Evolutionary conservation across 106 monocot genomes (phyloP), one percentile per base, ranked within the genome.

Genomic region (Dioscorea alata): DNA sequence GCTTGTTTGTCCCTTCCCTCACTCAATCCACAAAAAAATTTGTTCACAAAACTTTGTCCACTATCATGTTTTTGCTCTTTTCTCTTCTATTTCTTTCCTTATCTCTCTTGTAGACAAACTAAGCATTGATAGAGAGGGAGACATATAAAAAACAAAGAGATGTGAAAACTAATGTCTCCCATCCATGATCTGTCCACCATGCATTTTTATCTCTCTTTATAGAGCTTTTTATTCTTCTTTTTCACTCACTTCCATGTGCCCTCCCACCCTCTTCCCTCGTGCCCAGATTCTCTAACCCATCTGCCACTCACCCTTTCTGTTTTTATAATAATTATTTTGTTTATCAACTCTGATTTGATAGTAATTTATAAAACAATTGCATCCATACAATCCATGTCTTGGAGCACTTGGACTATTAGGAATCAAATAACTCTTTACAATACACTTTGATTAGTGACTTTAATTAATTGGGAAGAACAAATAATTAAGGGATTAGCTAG

Each of bases 211-310:
- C 54, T 54, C 54, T 54, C 59, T 59, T 21, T 23, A 1, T 9
- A 7, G 59, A 20, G 19, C 23, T 22, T 23, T 8, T 12, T 59
- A 19, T 22, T 59, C 23, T 12, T 24, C 23, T 34, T 25, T 48
- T 24, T 23, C 50, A 8, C 19, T 21, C 51, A 62, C 23, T 22
- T 49, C 63, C 71, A 71, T 77, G 71, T 77, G 76, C 59, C 32
- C 76, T 71, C 20, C 64, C 64, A 18, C 5, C 76, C 58, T 63
- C 70, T 20, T 54, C 66, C 72, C 78, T 72, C 72, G 67, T 78
- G 71, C 59, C 52, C 61, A 72, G 67, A 78, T 78, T 72, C 78
- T 65, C 66, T 22, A 12, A 54, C 48, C 51, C 56, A 52, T 35
- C 66, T 18, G 42, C 61, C 31, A 59, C 42, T 42, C 6, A 42